Base-by-base conservation (phyloP, 1,284 basidiomycete species). In the Cerioporus squamosus region DNA sequence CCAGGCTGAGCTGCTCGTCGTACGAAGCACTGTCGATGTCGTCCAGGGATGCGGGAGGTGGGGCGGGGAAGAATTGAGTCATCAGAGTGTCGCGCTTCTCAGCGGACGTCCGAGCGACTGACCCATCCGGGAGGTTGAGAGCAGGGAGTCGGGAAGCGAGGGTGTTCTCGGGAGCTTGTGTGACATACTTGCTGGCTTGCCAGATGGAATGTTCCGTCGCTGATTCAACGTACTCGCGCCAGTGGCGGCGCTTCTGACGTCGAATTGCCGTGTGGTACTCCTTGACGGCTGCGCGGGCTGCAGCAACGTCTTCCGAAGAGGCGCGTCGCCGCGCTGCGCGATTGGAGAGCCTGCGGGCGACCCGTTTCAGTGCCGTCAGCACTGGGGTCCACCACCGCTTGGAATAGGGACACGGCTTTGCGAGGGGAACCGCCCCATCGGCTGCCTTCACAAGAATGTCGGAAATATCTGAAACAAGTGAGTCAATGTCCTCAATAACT, bases 31-130 rank as follows among this genome's bases (percentile, higher is more conserved):
- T 14, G 17, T 43, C 40, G 24, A 46, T 40, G 20, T 52, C 55
- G 1, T 47, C 44, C 3, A 63, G 56, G 22, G 40, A 2, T 26
- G 18, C 53, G 9, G 38, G 48, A 1, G 66, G 69, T 0, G 62
- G 59, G 0, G 69, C 18, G n/a, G 53, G 73, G 58, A 77, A 79
- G 66, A 77, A 76, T 2, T 66, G 51, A 0, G 54, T n/a, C 23
- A 64, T 68, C 3, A 77, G 64, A 0, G 67, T 36, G 8, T 63
- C 31, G 15, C 66, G 63, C 56, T 77, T 76, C 40, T 51, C 53
- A 0, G 17, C 10, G 26, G 38, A 51, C 6, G 48, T 26, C 23
- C n/a, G 15, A n/a, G 31, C 23, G n/a, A 5, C 26, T 48, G 62
- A 66, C 0, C 52, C 23, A 17, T 57, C 38, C 2, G 60, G 54